Conservation (phyloP, 2,329 filamentous ascomycete species). For the Alternaria postmessia region DNA sequence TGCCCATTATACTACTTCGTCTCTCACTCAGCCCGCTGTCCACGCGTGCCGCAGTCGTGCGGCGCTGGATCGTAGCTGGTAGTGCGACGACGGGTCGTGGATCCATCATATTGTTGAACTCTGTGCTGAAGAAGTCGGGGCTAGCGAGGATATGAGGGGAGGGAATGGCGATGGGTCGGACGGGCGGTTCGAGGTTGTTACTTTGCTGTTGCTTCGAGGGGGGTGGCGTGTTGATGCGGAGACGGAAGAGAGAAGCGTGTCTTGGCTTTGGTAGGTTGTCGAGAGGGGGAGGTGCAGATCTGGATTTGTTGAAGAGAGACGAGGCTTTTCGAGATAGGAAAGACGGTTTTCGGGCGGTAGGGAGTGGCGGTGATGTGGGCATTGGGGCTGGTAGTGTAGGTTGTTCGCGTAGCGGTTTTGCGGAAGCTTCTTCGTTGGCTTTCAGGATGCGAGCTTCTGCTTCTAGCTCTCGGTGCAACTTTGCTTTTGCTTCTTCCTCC, state of each 20-base stretch:
- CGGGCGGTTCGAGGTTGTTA: background rate
- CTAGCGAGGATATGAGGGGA: conserved; percentile 6
- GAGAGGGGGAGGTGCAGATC: background rate
- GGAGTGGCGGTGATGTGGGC: conserved; percentile 7
- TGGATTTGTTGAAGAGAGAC: conserved; percentile 15
- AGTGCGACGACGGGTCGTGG: background rate
- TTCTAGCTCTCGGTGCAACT: conserved; percentile 4
- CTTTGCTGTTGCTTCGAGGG: conserved; percentile 4
- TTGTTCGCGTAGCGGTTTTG: conserved; percentile 5
- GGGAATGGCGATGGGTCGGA: background rate
- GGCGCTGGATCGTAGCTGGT: background rate
- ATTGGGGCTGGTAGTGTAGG: background rate
- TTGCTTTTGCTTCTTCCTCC: conserved; percentile 15
- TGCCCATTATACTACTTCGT: conserved; percentile 8
- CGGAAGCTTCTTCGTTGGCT: background rate
- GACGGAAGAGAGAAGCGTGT: conserved; percentile 23
- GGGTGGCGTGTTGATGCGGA: conserved; percentile 20
- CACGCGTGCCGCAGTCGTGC: conserved; percentile 7
- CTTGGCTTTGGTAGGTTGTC: conserved; percentile 16
- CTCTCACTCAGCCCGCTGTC: conserved; percentile 16
- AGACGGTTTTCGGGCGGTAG: background rate
- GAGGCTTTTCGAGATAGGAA: conserved; percentile 22
- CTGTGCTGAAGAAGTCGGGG: conserved; percentile 9
- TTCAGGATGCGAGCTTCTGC: background rate
- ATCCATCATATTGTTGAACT: background rate